Evolutionary conservation across 2,329 filamentous ascomycete species (phyloP), one percentile per base, ranked within the genome.

Genomic region (Knoxdaviesia capensis): DNA sequence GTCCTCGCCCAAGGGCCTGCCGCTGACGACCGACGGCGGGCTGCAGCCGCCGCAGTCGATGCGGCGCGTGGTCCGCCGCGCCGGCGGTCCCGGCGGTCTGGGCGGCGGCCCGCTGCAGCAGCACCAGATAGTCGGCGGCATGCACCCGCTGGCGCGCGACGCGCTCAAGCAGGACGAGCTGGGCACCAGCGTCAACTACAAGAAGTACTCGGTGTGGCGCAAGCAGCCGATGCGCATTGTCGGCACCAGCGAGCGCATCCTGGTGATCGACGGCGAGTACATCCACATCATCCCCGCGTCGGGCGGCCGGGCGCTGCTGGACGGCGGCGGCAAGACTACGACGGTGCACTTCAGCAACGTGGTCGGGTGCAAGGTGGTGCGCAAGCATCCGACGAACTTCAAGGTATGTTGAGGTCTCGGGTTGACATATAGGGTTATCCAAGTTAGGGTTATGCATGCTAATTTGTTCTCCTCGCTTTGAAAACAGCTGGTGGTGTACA

Each of bases 251-350:
- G 80, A 86, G 50, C 74, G 81, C 44, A 72, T 84, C 7, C 63
- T 90, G 36, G 76, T 80, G 39, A 83, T 92, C 48, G 83, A 88
- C 51, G 81, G 81, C 45, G 84, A 92, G 55, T 90, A 87, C 56
- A 74, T 92, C 47, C 82, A 88, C 57, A 85, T 92, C 51, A 79
- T 85, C 69, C 81, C 83, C 30, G 67, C 72, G 2, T 71, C 71
- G 2, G 69, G 69, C 7, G 76, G 77, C 34, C 82, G 80, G 54
- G 71, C 74, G 7, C 60, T 75, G 44, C 69, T 74, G 45, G 74
- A 79, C 43, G 68, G 66, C 28, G 68, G 65, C 43, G 72, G 72
- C 34, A 86, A 85, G 61, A 80, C 76, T 33, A 86, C 81, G 3
- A 85, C 81, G 36, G 80, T 88, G 39, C 82, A 87, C 51, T 87